Conservation (phyloP, 257 asterid genomes). For the Buddleja alternifolia region DNA sequence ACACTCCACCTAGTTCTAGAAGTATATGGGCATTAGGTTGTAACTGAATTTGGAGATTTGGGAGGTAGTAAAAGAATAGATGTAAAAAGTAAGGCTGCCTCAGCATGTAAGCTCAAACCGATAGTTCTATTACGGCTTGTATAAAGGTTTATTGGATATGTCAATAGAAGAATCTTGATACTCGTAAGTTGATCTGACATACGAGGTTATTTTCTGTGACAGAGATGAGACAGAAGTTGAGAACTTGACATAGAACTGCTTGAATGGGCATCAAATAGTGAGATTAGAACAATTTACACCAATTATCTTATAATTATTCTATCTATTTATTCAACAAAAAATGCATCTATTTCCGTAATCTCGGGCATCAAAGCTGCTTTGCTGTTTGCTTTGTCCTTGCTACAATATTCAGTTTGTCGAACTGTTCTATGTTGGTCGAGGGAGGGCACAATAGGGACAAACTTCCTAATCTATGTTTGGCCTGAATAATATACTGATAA, state of each 20-base stretch:
- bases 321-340: not conserved
- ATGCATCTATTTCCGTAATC: not conserved
- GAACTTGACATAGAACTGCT: not conserved
- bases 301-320: not conserved
- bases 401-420: not conserved
- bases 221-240: not conserved
- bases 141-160: not conserved
- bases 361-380: conserved; percentile 4
- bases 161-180: conserved; percentile 15
- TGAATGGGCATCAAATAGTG: not conserved
- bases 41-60: conserved; percentile 1
- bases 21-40: not conserved
- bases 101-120: not conserved
- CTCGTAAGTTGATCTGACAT: not conserved
- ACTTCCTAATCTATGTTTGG: not conserved
- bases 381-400: not conserved
- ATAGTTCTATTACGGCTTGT: not conserved
- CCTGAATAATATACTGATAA: not conserved
- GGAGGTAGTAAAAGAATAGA: not conserved
- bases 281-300: not conserved
- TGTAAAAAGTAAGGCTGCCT: not conserved
- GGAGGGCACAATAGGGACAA: not conserved
- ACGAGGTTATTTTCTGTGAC: not conserved
- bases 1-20: not conserved
- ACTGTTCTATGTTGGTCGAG: conserved; percentile 7